phyloP scores from a whole-genome alignment of 2,329 filamentous ascomycete genomes.

The Fusarium temperatum region DNA sequence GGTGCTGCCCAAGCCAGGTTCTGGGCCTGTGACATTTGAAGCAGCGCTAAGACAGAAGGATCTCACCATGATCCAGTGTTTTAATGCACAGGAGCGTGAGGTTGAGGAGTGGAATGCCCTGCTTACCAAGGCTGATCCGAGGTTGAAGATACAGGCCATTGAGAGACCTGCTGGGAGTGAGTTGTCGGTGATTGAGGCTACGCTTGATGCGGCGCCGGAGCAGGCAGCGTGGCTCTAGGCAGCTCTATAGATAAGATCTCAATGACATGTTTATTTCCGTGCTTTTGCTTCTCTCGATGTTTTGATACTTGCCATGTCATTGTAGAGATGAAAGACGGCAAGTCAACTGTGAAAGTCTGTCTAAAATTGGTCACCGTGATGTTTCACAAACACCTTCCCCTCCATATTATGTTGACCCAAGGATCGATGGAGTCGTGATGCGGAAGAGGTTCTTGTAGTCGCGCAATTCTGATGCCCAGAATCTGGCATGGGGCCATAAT shows the following conservation, averaged over 20 bases:
- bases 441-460: fast-evolving
- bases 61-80: constrained; percentile 36
- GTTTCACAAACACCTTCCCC: fast-evolving
- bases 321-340: fast-evolving
- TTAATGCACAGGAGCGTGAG: constrained; percentile 25
- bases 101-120: constrained; percentile 20
- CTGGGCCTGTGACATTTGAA: constrained; percentile 5
- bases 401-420: fast-evolving
- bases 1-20: constrained; percentile 26
- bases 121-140: not conserved
- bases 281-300: fast-evolving
- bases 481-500: fast-evolving
- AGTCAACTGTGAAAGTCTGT: fast-evolving
- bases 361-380: fast-evolving
- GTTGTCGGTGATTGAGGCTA: constrained; percentile 22
- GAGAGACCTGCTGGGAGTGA: constrained; percentile 23
- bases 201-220: not conserved
- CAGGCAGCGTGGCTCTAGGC: not conserved
- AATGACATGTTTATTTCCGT: fast-evolving
- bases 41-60: constrained; percentile 22
- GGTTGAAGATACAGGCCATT: constrained; percentile 11
- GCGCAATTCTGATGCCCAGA: fast-evolving
- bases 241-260: not conserved
- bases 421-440: not conserved
- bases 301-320: fast-evolving